A percentile compares a stretch with the other conserved stretches of the same genome.
Conservation (phyloP, 208 protist species). For the Phytomonas francai region DNA sequence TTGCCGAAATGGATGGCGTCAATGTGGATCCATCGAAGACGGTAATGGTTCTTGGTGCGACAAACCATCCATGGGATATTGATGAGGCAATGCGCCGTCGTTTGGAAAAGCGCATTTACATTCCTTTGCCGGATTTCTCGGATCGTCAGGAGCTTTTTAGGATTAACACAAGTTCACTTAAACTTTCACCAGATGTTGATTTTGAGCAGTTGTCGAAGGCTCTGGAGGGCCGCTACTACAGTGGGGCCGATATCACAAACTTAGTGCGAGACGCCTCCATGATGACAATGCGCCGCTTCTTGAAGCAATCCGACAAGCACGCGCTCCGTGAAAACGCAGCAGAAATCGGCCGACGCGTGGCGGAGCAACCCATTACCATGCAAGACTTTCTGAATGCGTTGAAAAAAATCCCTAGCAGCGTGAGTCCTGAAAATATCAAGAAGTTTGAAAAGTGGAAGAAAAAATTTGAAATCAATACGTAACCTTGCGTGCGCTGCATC, state of each 20-base stretch:
- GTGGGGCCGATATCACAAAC: constrained; percentile 87
- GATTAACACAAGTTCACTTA: constrained; percentile 72
- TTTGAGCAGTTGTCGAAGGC: constrained; percentile 62
- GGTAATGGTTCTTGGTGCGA: constrained; percentile 91
- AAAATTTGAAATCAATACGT: constrained; percentile 77
- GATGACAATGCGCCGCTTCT: constrained; percentile 89
- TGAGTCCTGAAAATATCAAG: constrained; percentile 78
- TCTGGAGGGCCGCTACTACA: constrained; percentile 84
- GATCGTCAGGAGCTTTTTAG: constrained; percentile 78
- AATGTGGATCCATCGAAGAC: constrained; percentile 33
- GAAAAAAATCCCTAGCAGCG: constrained; percentile 80
- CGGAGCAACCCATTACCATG: constrained; percentile 80
- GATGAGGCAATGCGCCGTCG: constrained; percentile 90
- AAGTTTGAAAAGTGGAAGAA: constrained; percentile 87
- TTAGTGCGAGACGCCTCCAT: constrained; percentile 89
- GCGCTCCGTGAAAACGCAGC: constrained; percentile 62
- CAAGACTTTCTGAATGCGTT: constrained; percentile 74
- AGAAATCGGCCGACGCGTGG: constrained; percentile 71
- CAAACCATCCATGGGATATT: constrained; percentile 91
- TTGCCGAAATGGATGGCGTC: constrained; percentile 95
- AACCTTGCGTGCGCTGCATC: neutral
- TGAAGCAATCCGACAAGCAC: constrained; percentile 71
- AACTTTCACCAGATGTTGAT: constrained; percentile 66
- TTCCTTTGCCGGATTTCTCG: constrained; percentile 71
- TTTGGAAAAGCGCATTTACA: constrained; percentile 91